Evolutionary conservation across 108 stramenopile species (phyloP), one percentile per base, ranked within the genome.

Genomic region (Epithemia pelagica): DNA sequence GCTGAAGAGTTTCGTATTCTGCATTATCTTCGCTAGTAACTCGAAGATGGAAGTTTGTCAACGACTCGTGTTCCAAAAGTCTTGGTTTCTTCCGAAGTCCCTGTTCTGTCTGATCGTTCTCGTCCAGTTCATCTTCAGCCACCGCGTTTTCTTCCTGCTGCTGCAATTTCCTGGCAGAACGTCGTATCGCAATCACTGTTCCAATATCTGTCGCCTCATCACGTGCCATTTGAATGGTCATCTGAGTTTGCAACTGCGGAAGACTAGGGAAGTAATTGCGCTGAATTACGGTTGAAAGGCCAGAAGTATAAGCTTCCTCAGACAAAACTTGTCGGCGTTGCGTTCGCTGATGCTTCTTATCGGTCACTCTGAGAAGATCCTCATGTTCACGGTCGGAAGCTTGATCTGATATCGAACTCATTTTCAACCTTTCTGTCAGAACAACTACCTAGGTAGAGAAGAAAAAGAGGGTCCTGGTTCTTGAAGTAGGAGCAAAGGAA

Each of bases 11-110:
- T 51, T 90, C 86, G 72, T 90, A 94, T 62, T 90, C 87, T 7
- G 83, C 76, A 75, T 94, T 84, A 67, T 94, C 92, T 65, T 94
- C 89, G 27, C 82, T 85, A 20, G 88, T 90, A 0, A 77, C 89
- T 23, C 92, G 75, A 0, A 66, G 65, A 72, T 90, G 87, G 78
- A 94, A 94, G 26, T 84, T 89, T 15, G 88, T 75, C 22, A 93
- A 52, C 25, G 71, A 74, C 56, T 93, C 87, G 21, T 78, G 72
- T 32, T 87, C 72, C 51, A 88, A 58, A 2, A 77, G 80, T 54
- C 86, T 59, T 7, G 82, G 78, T 10, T 72, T 61, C 33, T 75
- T 75, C 18, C 84, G 72, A 28, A 73, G 60, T 15, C 54, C 53
- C 19, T 30, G 30, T 30, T 58, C 0, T 58, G 54, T 29, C 10